A percentile compares a stretch with the other conserved stretches of the same genome.
Conservation (phyloP, 176 grass and related monocot genomes). For the Aegilops tauschii region DNA sequence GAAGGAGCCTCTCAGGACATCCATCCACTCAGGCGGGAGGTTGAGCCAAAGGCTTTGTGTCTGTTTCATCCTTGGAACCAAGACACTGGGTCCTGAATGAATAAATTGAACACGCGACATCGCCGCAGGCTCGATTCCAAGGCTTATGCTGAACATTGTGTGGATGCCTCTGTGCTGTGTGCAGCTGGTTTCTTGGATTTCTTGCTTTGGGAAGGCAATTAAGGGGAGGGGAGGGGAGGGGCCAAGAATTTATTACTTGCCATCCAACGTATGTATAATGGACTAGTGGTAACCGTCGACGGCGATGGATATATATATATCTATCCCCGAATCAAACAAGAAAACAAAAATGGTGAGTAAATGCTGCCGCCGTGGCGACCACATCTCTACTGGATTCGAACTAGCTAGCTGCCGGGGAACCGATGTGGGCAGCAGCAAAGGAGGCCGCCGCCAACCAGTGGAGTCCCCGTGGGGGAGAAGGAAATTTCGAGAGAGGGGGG, state of each 20-base stretch:
- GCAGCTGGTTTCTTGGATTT: neutral
- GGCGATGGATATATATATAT: too few relatives aligned
- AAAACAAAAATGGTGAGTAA: too few relatives aligned
- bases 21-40: too few relatives aligned
- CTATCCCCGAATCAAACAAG: too few relatives aligned
- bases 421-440: neutral
- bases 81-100: neutral
- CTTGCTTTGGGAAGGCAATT: neutral
- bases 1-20: neutral
- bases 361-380: too few relatives aligned
- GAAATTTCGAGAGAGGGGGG: neutral
- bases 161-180: neutral
- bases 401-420: too few relatives aligned
- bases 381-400: too few relatives aligned
- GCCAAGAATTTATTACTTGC: too few relatives aligned
- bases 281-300: neutral
- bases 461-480: neutral
- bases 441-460: too few relatives aligned
- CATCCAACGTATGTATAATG: neutral
- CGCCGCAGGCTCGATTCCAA: neutral
- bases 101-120: too few relatives aligned
- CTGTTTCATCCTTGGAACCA: neutral
- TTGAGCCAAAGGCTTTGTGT: neutral
- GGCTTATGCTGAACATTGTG: neutral
- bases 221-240: neutral